These are phyloP conservation scores for Candida orba DNA, from an alignment of 805 yeast genomes.

Conservation along the genomic window DNA sequence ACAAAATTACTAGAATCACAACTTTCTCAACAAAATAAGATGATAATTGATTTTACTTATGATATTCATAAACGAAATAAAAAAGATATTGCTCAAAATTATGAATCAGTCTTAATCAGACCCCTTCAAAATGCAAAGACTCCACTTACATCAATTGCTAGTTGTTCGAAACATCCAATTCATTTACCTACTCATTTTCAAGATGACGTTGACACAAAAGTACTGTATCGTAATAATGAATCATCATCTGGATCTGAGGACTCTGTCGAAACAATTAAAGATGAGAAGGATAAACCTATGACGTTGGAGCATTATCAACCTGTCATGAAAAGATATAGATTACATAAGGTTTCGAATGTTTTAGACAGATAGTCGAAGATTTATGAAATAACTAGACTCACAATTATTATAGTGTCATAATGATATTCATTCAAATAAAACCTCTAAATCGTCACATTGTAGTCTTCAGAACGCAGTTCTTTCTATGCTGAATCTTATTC, in stretches of 20 bases:
- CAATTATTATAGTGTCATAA: too few species aligned
- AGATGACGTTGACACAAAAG: neutral
- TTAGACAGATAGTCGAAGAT: too few species aligned
- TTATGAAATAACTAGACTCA: too few species aligned
- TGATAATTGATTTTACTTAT: conserved; percentile 5
- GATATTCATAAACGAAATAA: neutral
- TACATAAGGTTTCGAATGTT: too few species aligned
- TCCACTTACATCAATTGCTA: neutral
- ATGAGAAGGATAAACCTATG: neutral
- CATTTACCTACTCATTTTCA: neutral
- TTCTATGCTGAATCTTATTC: too few species aligned
- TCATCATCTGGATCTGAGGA: neutral
- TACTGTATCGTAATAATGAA: neutral
- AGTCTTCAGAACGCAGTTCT: too few species aligned
- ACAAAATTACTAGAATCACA: neutral
- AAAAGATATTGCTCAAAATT: neutral
- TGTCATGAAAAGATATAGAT: neutral
- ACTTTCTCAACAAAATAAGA: neutral
- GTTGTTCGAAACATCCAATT: neutral
- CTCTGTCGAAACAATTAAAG: neutral
- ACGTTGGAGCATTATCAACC: neutral
- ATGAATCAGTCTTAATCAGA: conserved; percentile 2
- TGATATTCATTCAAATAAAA: too few species aligned
- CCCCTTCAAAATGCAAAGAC: conserved; percentile 1
- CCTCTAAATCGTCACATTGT: too few species aligned